phyloP scores from a whole-genome alignment of 352 stramenopile genomes.

The Pythium periplocum region DNA sequence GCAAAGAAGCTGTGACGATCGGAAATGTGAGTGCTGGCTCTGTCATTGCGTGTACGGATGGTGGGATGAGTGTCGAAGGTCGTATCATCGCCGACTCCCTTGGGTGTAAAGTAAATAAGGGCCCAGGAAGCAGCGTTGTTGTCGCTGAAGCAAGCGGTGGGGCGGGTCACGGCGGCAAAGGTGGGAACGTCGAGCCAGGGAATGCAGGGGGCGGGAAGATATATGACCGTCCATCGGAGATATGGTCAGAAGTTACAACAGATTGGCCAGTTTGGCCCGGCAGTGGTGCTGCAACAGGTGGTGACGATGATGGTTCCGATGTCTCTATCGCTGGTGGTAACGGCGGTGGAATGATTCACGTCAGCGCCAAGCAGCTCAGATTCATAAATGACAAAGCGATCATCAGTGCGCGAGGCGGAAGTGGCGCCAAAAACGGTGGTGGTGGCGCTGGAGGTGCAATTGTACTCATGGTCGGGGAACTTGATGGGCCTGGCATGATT shows the following conservation, averaged over 20 bases:
- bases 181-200: constrained; percentile 27
- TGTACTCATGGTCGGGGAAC: constrained; percentile 46
- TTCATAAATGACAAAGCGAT: constrained; percentile 29
- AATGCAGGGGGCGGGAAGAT: constrained; percentile 21
- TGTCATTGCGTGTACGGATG: constrained; percentile 20
- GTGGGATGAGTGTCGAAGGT: constrained; percentile 22
- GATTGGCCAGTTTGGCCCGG: constrained; percentile 20
- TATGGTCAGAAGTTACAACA: constrained; percentile 1
- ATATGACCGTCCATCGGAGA: constrained; percentile 13
- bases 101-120: constrained; percentile 20
- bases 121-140: constrained; percentile 18
- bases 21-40: constrained; percentile 21
- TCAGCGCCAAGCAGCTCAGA: constrained; percentile 43
- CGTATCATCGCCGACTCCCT: constrained; percentile 15
- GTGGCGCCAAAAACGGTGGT: constrained; percentile 55
- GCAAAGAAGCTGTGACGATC: constrained; percentile 11
- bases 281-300: constrained; percentile 17
- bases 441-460: constrained; percentile 69
- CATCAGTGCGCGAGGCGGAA: constrained; percentile 47
- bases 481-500: constrained; percentile 52
- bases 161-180: constrained; percentile 28
- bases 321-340: constrained; percentile 52
- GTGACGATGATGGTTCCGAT: constrained; percentile 9
- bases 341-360: constrained; percentile 70
- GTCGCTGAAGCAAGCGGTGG: constrained; percentile 22